These are phyloP conservation scores for Geotrichum phurueaensis DNA, from an alignment of 1,139 yeast genomes.

Conservation along the genomic window DNA sequence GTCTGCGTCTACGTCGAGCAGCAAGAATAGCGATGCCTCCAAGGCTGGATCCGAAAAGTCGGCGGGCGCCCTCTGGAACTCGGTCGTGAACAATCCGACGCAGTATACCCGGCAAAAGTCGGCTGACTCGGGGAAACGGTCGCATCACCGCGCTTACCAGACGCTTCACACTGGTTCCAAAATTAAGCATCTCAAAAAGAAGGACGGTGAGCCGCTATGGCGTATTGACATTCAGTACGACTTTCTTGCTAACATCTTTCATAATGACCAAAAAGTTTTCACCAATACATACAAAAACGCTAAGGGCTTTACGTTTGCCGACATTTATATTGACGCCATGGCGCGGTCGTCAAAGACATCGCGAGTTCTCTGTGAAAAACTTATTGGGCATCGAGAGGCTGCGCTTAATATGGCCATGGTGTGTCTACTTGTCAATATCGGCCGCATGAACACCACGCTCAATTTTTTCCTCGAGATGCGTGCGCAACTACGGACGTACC, in stretches of 20 bases:
- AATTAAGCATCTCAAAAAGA: slow-evolving; percentile 70
- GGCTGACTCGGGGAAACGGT: slow-evolving; percentile 43
- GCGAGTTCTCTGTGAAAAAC: slow-evolving; percentile 70
- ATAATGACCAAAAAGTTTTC: slow-evolving; percentile 60
- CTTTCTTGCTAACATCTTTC: slow-evolving; percentile 59
- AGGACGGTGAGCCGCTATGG: slow-evolving; percentile 91
- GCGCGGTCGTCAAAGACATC: slow-evolving; percentile 83
- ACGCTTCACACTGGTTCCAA: slow-evolving; percentile 38
- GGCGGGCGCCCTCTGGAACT: slow-evolving; percentile 27
- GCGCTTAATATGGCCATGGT: slow-evolving; percentile 79
- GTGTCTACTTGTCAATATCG: slow-evolving; percentile 82
- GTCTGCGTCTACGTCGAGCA: not conserved
- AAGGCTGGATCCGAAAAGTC: not conserved
- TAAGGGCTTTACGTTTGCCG: slow-evolving; percentile 60
- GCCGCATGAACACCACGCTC: slow-evolving; percentile 90
- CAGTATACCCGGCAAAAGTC: not conserved
- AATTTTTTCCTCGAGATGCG: slow-evolving; percentile 97
- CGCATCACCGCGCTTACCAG: slow-evolving; percentile 31
- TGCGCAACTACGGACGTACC: slow-evolving; percentile 85
- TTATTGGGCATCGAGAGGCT: slow-evolving; percentile 49
- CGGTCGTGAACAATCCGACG: not conserved
- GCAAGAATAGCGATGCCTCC: not conserved
- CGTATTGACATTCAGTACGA: slow-evolving; percentile 83
- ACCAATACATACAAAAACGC: slow-evolving; percentile 47
- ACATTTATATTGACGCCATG: slow-evolving; percentile 72